A percentile compares a stretch with the other conserved stretches of the same genome.
Conservation (phyloP, 2,329 filamentous ascomycete species). For the Penicillium sp. region DNA sequence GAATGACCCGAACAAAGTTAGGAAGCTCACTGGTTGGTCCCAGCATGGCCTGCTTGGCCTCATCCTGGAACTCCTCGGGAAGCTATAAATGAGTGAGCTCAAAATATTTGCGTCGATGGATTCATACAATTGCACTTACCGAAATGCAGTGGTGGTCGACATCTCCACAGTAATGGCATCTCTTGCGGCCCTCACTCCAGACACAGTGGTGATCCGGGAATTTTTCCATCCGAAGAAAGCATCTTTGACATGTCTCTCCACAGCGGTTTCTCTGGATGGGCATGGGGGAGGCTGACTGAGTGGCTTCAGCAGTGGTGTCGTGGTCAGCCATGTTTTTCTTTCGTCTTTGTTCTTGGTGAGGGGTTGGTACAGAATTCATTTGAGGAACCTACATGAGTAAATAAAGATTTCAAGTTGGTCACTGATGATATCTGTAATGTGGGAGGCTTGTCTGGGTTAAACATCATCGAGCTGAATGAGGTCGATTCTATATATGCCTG, state of each 20-base stretch:
- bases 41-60: not conserved
- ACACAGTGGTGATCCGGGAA: not conserved
- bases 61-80: not conserved
- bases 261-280: not conserved
- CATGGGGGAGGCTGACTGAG: not conserved
- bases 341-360: not conserved
- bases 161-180: not conserved
- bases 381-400: not conserved
- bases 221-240: constrained; percentile 4
- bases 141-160: not conserved
- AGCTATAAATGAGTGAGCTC: not conserved
- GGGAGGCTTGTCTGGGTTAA: not conserved
- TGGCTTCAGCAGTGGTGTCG: not conserved
- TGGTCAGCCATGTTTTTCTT: not conserved
- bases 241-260: constrained; percentile 4
- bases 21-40: not conserved
- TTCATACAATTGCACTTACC: not conserved
- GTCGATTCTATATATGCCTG: not conserved
- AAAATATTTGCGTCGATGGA: not conserved
- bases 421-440: not conserved
- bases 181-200: not conserved
- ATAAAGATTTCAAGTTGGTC: not conserved
- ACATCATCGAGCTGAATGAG: not conserved
- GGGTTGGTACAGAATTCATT: not conserved
- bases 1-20: not conserved